A percentile compares a stretch with the other conserved stretches of the same genome.
These are phyloP conservation scores for Dillenia turbinata DNA, from an alignment of 164 flowering plant genomes.

Conservation along the genomic window DNA sequence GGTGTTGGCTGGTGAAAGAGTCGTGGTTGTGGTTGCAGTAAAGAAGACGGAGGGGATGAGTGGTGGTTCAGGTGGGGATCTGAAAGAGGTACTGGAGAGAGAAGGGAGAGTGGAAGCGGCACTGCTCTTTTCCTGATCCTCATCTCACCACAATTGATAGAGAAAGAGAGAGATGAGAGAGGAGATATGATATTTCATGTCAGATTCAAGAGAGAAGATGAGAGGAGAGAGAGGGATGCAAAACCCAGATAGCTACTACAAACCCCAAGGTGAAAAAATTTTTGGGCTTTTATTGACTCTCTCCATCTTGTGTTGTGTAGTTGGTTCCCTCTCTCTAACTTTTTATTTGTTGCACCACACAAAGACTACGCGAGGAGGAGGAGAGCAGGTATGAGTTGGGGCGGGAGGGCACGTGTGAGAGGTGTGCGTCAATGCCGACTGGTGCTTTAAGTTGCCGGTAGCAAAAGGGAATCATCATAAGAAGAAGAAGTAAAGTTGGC, in stretches of 20 bases:
- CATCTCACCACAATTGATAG: slow-evolving; percentile 18
- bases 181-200: slow-evolving; percentile 9
- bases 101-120: slow-evolving; percentile 33
- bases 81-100: slow-evolving; percentile 31
- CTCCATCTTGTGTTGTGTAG: slow-evolving; percentile 1
- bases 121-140: slow-evolving; percentile 47
- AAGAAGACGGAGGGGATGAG: slow-evolving; percentile 3
- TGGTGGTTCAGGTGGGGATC: slow-evolving; percentile 31
- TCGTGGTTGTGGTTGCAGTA: slow-evolving; percentile 23
- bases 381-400: slow-evolving; percentile 13
- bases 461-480: slow-evolving; percentile 1
- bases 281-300: not conserved
- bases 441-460: slow-evolving; percentile 17
- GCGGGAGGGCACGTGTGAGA: slow-evolving; percentile 23
- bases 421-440: not conserved
- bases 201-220: slow-evolving; percentile 5
- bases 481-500: too few species aligned
- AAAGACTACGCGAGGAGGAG: slow-evolving; percentile 4
- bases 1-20: not conserved
- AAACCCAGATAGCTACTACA: slow-evolving; percentile 2
- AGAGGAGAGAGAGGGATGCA: slow-evolving; percentile 2
- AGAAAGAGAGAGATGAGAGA: not conserved
- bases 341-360: slow-evolving; percentile 55
- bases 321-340: slow-evolving; percentile 28
- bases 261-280: too few species aligned